These are phyloP conservation scores for Coniochaeta sp. DNA, from an alignment of 2,329 filamentous ascomycete genomes.

Conservation along the genomic window DNA sequence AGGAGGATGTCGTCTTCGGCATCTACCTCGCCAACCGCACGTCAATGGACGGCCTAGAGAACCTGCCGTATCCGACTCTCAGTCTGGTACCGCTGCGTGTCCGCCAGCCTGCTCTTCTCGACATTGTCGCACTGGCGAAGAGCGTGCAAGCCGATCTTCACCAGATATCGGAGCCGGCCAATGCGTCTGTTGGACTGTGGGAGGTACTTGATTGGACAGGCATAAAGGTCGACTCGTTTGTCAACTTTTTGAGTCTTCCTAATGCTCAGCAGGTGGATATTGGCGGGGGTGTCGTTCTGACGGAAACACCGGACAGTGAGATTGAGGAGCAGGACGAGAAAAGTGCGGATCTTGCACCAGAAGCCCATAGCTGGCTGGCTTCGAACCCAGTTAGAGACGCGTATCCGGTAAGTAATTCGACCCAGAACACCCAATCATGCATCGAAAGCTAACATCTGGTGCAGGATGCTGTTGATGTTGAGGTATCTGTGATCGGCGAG, in stretches of 20 bases:
- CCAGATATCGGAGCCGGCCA: slow-evolving; percentile 47
- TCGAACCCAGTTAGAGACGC: slow-evolving; percentile 19
- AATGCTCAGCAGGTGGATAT: neutral
- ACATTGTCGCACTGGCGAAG: slow-evolving; percentile 44
- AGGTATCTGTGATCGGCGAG: slow-evolving; percentile 11
- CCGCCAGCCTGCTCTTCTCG: slow-evolving; percentile 16
- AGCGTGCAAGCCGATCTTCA: slow-evolving; percentile 63
- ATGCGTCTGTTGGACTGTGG: slow-evolving; percentile 55
- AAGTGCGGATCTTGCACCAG: neutral
- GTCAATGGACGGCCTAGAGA: slow-evolving; percentile 38
- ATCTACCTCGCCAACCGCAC: slow-evolving; percentile 78
- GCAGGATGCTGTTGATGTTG: slow-evolving; percentile 13
- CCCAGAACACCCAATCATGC: neutral
- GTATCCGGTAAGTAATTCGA: slow-evolving; percentile 23
- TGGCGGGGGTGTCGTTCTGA: neutral
- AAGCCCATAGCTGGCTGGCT: neutral
- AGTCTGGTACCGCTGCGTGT: slow-evolving; percentile 71
- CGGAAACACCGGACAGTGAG: neutral
- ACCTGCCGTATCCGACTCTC: slow-evolving; percentile 60
- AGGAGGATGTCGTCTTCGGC: slow-evolving; percentile 55
- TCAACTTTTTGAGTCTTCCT: slow-evolving; percentile 69
- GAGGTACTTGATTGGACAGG: slow-evolving; percentile 74
- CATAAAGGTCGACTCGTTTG: slow-evolving; percentile 60
- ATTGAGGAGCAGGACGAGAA: neutral
- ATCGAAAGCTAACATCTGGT: neutral